These are phyloP conservation scores for Colletotrichum liaoningense DNA, from an alignment of 2,329 filamentous ascomycete genomes.

Conservation along the genomic window DNA sequence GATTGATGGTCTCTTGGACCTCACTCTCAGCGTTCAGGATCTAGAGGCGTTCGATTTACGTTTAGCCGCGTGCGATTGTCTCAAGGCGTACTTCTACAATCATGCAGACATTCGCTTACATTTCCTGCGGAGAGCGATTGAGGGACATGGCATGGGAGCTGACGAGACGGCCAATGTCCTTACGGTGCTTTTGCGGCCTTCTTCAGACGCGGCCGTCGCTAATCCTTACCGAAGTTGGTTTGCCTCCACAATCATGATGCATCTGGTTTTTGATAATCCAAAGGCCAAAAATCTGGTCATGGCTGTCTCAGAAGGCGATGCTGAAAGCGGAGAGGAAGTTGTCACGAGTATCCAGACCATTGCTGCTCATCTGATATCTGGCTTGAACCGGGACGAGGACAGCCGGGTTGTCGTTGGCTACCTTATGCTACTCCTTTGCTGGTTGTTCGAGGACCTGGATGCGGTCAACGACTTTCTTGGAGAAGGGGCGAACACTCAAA, in stretches of 20 bases:
- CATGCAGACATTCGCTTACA: slow-evolving; percentile 86
- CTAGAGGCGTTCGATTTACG: slow-evolving; percentile 81
- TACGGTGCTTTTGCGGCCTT: slow-evolving; percentile 80
- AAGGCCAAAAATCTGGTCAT: slow-evolving; percentile 85
- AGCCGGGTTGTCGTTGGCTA: slow-evolving; percentile 85
- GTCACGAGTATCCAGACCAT: slow-evolving; percentile 93
- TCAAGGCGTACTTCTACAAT: slow-evolving; percentile 91
- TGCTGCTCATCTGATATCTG: slow-evolving; percentile 85
- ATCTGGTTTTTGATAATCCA: slow-evolving; percentile 83
- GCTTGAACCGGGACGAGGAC: slow-evolving; percentile 81
- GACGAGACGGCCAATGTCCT: slow-evolving; percentile 91
- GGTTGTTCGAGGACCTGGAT: slow-evolving; percentile 92
- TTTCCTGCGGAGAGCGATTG: slow-evolving; percentile 89
- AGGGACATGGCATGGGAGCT: slow-evolving; percentile 80
- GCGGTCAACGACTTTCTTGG: slow-evolving; percentile 93
- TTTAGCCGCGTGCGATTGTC: slow-evolving; percentile 86
- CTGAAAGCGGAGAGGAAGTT: slow-evolving; percentile 90
- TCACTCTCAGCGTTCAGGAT: slow-evolving; percentile 77
- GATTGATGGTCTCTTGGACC: slow-evolving; percentile 90
- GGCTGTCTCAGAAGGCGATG: slow-evolving; percentile 88
- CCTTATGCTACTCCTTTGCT: slow-evolving; percentile 87
- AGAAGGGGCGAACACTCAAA: slow-evolving; percentile 93
- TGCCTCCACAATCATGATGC: slow-evolving; percentile 86
- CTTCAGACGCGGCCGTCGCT: slow-evolving; percentile 67
- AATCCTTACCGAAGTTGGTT: slow-evolving; percentile 95